Base-by-base conservation (phyloP, 2,329 filamentous ascomycete species). In the Fusarium sp. region DNA sequence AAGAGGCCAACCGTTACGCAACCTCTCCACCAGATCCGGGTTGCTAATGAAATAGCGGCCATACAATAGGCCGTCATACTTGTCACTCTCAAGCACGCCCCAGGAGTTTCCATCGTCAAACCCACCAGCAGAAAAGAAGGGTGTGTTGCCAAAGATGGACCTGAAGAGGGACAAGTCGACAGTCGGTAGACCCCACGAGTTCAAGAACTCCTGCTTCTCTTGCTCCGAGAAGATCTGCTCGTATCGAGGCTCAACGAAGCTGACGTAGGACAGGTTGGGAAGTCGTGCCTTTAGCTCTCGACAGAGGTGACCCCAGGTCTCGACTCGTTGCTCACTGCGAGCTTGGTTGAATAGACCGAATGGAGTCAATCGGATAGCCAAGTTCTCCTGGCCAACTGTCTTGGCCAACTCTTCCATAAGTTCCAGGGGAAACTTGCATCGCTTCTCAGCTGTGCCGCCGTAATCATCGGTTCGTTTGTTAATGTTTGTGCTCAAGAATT, bases 121-220 rank as follows among this genome's bases (percentile, higher is more conserved):
- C 0, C 88, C 88, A 7, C 89, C 89, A 0, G 86, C 88, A 0
- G 88, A 86, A 70, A 91, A 85, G 80, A 91, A 89, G 0, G 88
- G 88, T 0, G 88, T 88, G 7, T 82, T 79, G 3, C 84, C 85
- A 61, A 89, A 86, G 68, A 90, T 90, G 13, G 83, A 73, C 22
- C 87, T 85, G 75, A 90, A 89, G 4, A 81, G 65, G 9, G 83
- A 82, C 2, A 90, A 81, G 50, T 86, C 84, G 22, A 88, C 83
- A 4, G 84, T 78, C 8, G 79, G 57, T 7, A 89, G 78, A 2
- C 84, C 85, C 87, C 87, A 89, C 7, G 83, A 85, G 29, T 80
- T 65, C 5, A 90, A 81, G 73, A 88, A 87, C 33, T 80, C 77
- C 31, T 88, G 84, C 74, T 89, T 89, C 74, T 89, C 86, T 13